Base-by-base conservation (phyloP, 208 protist species). In the Trypanosoma mega region DNA sequence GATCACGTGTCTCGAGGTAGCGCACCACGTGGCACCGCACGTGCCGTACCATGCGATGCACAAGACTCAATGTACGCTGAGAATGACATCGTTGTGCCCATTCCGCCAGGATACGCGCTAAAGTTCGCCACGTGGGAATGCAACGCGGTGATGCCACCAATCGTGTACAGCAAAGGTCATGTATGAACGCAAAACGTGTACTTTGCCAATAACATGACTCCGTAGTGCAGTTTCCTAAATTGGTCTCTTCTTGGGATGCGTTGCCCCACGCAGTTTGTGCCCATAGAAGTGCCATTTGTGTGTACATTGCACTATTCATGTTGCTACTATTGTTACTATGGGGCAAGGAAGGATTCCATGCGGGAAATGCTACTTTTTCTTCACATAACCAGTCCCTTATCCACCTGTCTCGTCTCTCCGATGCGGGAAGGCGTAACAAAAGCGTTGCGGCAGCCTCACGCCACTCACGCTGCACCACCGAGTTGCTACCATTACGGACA, bases 71-170 rank as follows among this genome's bases (percentile, higher is more conserved):
- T 18, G 41, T 44, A 31, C 8, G 24, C 0, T n/a, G 12, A 18
- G 36, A 69, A n/a, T n/a, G n/a, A n/a, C n/a, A n/a, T n/a, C n/a
- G n/a, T n/a, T n/a, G n/a, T n/a, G n/a, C n/a, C n/a, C n/a, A 31
- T 49, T 72, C 56, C 0, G 0, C 12, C 4, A 80, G 29, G 16
- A 72, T 50, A 23, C 74, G 50, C 1, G 59, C 39, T 23, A 86
- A 47, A 7, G 83, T 68, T 7, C 68, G 66, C 83, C 83, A 90
- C 26, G 68, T 80, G 43, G 74, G 68, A 27, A 78, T 39, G 47
- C 82, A 86, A 21, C 82, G 82, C 27, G 82, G 78, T 18, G 66
- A n/a, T n/a, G n/a, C n/a, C n/a, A n/a, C n/a, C n/a, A n/a, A n/a
- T n/a, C n/a, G n/a, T n/a, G n/a, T n/a, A n/a, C n/a, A n/a, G n/a